Conservation (phyloP, 1,139 yeast genomes). For the Debaryomyces udenii region DNA sequence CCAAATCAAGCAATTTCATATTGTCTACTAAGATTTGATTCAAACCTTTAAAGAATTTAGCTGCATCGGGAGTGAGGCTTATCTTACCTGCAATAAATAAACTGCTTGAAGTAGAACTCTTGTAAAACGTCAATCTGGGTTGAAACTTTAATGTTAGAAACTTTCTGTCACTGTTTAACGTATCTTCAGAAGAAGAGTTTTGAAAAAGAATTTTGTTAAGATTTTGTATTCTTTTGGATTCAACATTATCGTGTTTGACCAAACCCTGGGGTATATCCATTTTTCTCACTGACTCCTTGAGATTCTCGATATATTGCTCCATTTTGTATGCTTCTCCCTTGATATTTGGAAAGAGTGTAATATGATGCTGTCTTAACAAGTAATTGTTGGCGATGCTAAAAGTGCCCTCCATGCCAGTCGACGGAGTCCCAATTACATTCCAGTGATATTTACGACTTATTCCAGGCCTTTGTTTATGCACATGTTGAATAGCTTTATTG, state of each 20-base stretch:
- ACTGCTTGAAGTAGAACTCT: constrained; percentile 13
- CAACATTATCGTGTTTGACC: constrained; percentile 9
- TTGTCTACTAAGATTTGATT: constrained; percentile 11
- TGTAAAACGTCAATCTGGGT: constrained; percentile 11
- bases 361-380: constrained; percentile 11
- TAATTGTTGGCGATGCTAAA: constrained; percentile 9
- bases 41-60: constrained; percentile 10
- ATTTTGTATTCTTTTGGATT: constrained; percentile 10
- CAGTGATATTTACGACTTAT: constrained; percentile 8
- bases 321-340: constrained; percentile 12
- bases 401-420: constrained; percentile 7
- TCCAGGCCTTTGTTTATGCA: constrained; percentile 4
- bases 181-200: constrained; percentile 1
- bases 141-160: constrained; percentile 10
- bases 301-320: constrained; percentile 12
- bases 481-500: constrained; percentile 9
- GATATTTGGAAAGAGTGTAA: constrained; percentile 14
- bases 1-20: constrained; percentile 12
- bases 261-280: constrained; percentile 9
- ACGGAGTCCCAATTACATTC: constrained; percentile 11
- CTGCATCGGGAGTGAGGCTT: constrained; percentile 2
- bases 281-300: constrained; percentile 6
- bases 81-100: constrained; percentile 13
- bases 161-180: constrained; percentile 1
- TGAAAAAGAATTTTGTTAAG: constrained; percentile 11